Conservation (phyloP, 2,329 filamentous ascomycete species). For the Graphiopsis chlorocephala region DNA sequence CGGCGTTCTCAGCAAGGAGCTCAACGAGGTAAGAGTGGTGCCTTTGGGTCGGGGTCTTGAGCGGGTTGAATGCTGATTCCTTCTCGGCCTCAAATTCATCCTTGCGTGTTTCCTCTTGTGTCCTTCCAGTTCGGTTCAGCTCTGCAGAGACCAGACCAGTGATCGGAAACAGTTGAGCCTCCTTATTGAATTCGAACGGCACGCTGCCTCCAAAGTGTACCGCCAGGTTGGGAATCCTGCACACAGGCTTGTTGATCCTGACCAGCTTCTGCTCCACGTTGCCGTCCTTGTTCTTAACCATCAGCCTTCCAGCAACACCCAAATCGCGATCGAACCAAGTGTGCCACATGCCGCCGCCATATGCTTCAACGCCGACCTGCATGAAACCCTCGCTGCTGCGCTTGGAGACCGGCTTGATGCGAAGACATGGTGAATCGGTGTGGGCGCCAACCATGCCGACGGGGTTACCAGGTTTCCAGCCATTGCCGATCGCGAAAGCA, state of each 20-base stretch:
- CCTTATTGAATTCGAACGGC: slow-evolving; percentile 93
- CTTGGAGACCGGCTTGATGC: slow-evolving; percentile 92
- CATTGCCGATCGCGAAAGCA: slow-evolving; percentile 84
- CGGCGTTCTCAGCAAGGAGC: slow-evolving; percentile 76
- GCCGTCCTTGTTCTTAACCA: slow-evolving; percentile 69
- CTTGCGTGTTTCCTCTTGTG: slow-evolving; percentile 48
- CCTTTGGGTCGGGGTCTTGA: slow-evolving; percentile 73
- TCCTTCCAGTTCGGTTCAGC: slow-evolving; percentile 70
- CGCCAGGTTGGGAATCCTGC: slow-evolving; percentile 88
- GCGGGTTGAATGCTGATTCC: slow-evolving; percentile 61
- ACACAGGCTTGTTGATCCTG: slow-evolving; percentile 84
- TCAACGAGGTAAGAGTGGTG: slow-evolving; percentile 88
- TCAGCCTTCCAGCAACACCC: slow-evolving; percentile 80
- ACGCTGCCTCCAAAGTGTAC: slow-evolving; percentile 88
- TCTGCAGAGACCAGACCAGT: slow-evolving; percentile 82
- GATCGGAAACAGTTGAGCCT: slow-evolving; percentile 92
- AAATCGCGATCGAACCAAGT: slow-evolving; percentile 97
- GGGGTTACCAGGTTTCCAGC: slow-evolving; percentile 89
- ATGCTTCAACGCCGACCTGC: slow-evolving; percentile 94
- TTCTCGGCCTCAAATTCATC: slow-evolving; percentile 39
- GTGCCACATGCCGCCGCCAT: slow-evolving; percentile 96
- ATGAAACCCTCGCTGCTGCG: slow-evolving; percentile 82
- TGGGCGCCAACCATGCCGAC: slow-evolving; percentile 92
- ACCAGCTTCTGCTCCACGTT: slow-evolving; percentile 79
- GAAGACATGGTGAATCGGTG: slow-evolving; percentile 88